Conservation (phyloP, 768 basidiomycete genomes). For the Kwoniella europaea region DNA sequence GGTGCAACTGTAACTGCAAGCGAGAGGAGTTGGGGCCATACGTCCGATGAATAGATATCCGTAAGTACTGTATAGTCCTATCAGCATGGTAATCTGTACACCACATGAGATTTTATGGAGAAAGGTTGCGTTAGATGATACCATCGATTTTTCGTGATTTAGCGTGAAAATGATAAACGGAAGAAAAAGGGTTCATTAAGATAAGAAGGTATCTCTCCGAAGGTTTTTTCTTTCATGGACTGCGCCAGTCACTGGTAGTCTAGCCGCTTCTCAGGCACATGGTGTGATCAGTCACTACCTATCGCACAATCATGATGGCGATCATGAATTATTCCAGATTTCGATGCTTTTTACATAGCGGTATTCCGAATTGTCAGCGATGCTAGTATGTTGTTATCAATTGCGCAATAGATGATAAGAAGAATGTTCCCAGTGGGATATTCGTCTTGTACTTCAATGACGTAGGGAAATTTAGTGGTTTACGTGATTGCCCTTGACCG, state of each 20-base stretch:
- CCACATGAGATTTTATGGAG: neutral
- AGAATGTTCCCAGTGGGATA: no score
- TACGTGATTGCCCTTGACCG: no score
- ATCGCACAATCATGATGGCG: neutral
- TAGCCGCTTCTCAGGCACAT: neutral
- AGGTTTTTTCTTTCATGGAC: neutral
- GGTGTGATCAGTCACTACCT: slow-evolving; percentile 1
- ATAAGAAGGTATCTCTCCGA: neutral
- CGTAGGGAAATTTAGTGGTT: no score
- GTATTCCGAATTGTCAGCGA: slow-evolving; percentile 5
- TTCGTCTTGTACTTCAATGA: no score
- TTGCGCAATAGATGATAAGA: slow-evolving; percentile 1
- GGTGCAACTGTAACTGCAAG: no score
- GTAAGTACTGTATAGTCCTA: no score
- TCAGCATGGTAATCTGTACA: no score
- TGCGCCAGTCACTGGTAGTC: no score
- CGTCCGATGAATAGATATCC: no score
- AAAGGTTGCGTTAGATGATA: slow-evolving; percentile 3
- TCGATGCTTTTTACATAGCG: neutral
- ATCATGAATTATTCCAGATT: slow-evolving; percentile 4
- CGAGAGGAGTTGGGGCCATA: no score
- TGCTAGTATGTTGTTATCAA: neutral
- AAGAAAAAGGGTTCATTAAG: neutral
- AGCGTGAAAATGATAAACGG: neutral
- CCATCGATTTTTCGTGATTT: slow-evolving; percentile 6